Conservation (phyloP, 805 yeast species). For the Cyberlindnera meyerae region DNA sequence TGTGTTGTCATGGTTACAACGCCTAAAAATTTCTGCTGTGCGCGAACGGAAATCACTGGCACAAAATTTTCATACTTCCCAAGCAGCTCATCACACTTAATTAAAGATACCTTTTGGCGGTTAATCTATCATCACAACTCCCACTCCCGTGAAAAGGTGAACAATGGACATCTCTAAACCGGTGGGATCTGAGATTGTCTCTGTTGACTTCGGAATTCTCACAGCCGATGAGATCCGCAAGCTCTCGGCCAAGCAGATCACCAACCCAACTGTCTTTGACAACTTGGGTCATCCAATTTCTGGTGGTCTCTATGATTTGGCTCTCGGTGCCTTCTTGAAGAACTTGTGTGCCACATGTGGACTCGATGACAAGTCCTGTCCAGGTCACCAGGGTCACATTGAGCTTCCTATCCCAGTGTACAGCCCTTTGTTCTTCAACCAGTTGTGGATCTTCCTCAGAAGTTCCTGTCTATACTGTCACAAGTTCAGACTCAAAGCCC, state of each 20-base stretch:
- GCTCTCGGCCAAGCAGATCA: constrained; percentile 90
- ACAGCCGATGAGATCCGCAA: constrained; percentile 77
- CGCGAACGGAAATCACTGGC: constrained; percentile 4
- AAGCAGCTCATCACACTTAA: constrained; percentile 5
- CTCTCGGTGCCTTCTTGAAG: constrained; percentile 90
- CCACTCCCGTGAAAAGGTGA: background rate
- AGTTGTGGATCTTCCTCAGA: constrained; percentile 79
- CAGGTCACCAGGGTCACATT: constrained; percentile 98
- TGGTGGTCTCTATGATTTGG: constrained; percentile 89
- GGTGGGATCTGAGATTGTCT: constrained; percentile 86
- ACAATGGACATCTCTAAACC: constrained; percentile 94
- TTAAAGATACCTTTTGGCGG: too few species aligned
- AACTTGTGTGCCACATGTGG: constrained; percentile 94
- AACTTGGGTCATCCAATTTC: constrained; percentile 92
- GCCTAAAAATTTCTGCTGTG: constrained; percentile 1
- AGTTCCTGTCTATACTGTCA: constrained; percentile 88
- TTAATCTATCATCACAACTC: too few species aligned
- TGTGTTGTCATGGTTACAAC: background rate
- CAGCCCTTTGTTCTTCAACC: constrained; percentile 91
- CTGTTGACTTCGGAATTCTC: constrained; percentile 89
- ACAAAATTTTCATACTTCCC: constrained; percentile 8
- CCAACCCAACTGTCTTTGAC: constrained; percentile 94
- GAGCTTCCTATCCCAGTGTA: constrained; percentile 94
- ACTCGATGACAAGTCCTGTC: constrained; percentile 87
- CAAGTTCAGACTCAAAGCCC: constrained; percentile 62